A percentile compares a stretch with the other conserved stretches of the same genome.
Evolutionary conservation across 768 basidiomycete species (phyloP).

Genomic region (Atractiella rhizophila): DNA sequence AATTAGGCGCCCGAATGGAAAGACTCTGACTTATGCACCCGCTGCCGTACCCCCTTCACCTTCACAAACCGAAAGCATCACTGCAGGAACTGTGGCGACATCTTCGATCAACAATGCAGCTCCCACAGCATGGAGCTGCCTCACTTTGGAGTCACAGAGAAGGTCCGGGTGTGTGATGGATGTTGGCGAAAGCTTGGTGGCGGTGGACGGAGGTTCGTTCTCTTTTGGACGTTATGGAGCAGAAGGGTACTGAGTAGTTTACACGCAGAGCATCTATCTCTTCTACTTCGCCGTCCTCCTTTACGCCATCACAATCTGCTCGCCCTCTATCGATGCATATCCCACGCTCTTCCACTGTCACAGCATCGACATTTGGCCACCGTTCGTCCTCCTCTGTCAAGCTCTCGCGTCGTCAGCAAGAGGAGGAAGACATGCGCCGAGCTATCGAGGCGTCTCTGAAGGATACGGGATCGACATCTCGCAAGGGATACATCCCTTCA

Average conservation of each 20-base stretch:
- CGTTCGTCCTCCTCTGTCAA: not conserved
- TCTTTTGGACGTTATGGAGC: constrained; percentile 1
- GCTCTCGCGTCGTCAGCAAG: not conserved
- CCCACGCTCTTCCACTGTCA: no score
- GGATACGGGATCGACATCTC: constrained; percentile 24
- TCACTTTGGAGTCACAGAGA: constrained; percentile 73
- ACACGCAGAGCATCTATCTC: constrained; percentile 7
- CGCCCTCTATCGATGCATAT: not conserved
- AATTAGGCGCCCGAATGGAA: constrained; percentile 67
- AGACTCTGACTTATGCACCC: constrained; percentile 78
- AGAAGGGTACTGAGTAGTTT: constrained; percentile 4
- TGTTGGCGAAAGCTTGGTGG: constrained; percentile 46
- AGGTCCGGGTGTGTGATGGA: constrained; percentile 77
- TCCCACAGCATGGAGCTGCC: constrained; percentile 60
- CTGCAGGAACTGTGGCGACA: constrained; percentile 88
- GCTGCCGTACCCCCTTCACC: constrained; percentile 68
- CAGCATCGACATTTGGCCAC: not conserved
- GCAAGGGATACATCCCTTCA: not conserved
- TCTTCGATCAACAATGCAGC: constrained; percentile 84
- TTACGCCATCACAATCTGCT: not conserved
- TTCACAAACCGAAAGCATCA: constrained; percentile 97
- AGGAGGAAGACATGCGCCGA: constrained; percentile 32
- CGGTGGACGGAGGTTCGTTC: not conserved
- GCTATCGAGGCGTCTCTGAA: constrained; percentile 18
- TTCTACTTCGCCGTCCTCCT: not conserved